Percentiles rank a stretch among this genome's conserved stretches.
These are phyloP conservation scores for Boletus patriciae DNA, from an alignment of 768 basidiomycete genomes.

Conservation along the genomic window DNA sequence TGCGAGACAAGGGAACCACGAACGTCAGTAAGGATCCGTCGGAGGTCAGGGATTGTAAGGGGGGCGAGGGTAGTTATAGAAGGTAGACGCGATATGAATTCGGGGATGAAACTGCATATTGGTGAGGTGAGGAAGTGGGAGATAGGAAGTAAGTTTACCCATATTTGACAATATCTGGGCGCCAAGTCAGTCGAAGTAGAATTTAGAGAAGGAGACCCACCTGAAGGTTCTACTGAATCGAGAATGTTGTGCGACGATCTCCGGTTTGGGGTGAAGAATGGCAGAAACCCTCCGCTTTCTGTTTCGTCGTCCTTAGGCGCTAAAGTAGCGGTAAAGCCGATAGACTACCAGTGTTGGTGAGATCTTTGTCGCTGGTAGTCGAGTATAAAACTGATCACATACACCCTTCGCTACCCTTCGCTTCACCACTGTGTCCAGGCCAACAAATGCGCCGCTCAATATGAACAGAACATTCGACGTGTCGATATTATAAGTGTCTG, in stretches of 20 bases:
- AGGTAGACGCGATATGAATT: conserved; percentile 92
- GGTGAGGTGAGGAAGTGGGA: conserved; percentile 4
- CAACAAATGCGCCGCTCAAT: conserved; percentile 92
- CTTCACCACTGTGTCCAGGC: conserved; percentile 80
- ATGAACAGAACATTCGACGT: conserved; percentile 95
- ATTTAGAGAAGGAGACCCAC: conserved; percentile 35
- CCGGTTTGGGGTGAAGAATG: conserved; percentile 79
- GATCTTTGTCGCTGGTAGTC: background rate
- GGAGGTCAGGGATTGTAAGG: conserved; percentile 76
- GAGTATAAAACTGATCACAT: conserved; percentile 31
- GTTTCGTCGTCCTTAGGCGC: conserved; percentile 41
- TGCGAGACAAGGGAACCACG: conserved; percentile 90
- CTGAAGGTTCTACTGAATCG: conserved; percentile 70
- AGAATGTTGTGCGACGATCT: conserved; percentile 53
- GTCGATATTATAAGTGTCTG: conserved; percentile 75
- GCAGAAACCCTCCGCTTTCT: conserved; percentile 39
- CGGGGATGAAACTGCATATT: conserved; percentile 76
- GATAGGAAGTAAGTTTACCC: conserved; percentile 46
- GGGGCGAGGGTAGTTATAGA: conserved; percentile 84
- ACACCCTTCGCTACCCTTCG: conserved; percentile 83
- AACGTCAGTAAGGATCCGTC: conserved; percentile 90
- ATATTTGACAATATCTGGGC: conserved; percentile 76
- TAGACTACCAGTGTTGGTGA: conserved; percentile 56
- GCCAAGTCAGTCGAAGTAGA: background rate
- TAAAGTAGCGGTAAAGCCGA: conserved; percentile 74